A percentile compares a stretch with the other conserved stretches of the same genome.
These are phyloP conservation scores for Apiotrichum laibachii DNA, from an alignment of 1,284 basidiomycete species.

Conservation along the genomic window DNA sequence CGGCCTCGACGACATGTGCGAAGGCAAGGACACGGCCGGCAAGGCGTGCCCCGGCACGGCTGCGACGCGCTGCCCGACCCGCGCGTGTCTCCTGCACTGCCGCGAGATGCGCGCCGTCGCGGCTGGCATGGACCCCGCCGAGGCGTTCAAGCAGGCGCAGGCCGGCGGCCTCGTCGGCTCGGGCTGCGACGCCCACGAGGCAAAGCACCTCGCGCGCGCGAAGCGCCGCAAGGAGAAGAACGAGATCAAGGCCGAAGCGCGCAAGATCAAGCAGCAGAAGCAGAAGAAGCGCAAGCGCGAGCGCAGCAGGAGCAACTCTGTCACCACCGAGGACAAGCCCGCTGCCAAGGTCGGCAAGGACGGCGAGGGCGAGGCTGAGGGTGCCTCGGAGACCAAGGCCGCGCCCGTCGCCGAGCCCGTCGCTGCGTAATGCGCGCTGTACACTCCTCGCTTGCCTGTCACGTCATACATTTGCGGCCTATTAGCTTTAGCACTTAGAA, in stretches of 20 bases:
- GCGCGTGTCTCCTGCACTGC: slow-evolving; percentile 49
- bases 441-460: too few species aligned
- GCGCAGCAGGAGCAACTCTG: not conserved
- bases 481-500: too few species aligned
- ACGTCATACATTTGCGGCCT: too few species aligned
- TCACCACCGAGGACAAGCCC: not conserved
- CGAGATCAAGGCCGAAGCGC: slow-evolving; percentile 11
- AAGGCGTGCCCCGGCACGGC: slow-evolving; percentile 19
- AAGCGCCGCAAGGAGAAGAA: slow-evolving; percentile 39
- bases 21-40: slow-evolving; percentile 2
- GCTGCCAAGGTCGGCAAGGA: not conserved
- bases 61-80: slow-evolving; percentile 41
- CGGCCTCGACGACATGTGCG: slow-evolving; percentile 13
- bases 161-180: slow-evolving; percentile 40
- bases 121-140: slow-evolving; percentile 34
- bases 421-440: too few species aligned
- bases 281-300: not conserved
- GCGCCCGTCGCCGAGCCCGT: too few species aligned
- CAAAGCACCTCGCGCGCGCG: slow-evolving; percentile 43
- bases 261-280: not conserved
- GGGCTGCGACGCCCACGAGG: slow-evolving; percentile 53
- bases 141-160: slow-evolving; percentile 30
- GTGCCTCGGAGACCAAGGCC: too few species aligned
- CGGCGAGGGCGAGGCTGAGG: not conserved
- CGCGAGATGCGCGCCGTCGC: slow-evolving; percentile 39